Percentiles rank a stretch among this genome's conserved stretches.
Conservation (phyloP, 176 grass and related monocot genomes). For the Oryza glaberrima region DNA sequence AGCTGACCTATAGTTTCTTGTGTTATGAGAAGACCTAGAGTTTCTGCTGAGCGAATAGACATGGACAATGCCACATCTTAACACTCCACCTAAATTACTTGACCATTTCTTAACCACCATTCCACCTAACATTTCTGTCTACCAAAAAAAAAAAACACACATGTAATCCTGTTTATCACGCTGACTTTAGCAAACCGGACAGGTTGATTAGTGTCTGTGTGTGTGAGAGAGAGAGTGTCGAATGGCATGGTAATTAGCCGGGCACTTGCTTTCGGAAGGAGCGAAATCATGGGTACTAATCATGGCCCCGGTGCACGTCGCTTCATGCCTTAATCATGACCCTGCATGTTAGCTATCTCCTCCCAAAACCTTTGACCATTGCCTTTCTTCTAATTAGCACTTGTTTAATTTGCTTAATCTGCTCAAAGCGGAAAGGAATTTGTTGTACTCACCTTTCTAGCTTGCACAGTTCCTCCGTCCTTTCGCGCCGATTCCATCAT, state of each 20-base stretch:
- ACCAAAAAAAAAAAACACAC: neutral
- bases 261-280: slow-evolving; percentile 11
- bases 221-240: too few species aligned
- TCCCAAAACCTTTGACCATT: slow-evolving; percentile 5
- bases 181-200: neutral
- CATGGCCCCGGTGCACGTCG: slow-evolving; percentile 33
- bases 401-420: slow-evolving; percentile 25
- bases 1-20: slow-evolving; percentile 40
- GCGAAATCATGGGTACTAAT: slow-evolving; percentile 32
- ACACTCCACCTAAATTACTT: neutral
- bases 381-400: neutral
- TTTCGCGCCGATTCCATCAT: neutral
- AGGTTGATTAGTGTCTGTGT: too few species aligned
- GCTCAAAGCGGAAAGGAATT: neutral
- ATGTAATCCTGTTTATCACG: neutral
- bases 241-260: slow-evolving; percentile 1
- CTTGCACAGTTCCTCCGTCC: neutral
- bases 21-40: neutral
- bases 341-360: neutral
- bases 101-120: neutral
- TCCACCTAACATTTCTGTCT: neutral
- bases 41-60: neutral
- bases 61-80: neutral
- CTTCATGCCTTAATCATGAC: slow-evolving; percentile 43
- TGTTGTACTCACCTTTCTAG: neutral